These are phyloP conservation scores for Penicillium bovifimosum DNA, from an alignment of 495 filamentous ascomycete species.

Conservation along the genomic window DNA sequence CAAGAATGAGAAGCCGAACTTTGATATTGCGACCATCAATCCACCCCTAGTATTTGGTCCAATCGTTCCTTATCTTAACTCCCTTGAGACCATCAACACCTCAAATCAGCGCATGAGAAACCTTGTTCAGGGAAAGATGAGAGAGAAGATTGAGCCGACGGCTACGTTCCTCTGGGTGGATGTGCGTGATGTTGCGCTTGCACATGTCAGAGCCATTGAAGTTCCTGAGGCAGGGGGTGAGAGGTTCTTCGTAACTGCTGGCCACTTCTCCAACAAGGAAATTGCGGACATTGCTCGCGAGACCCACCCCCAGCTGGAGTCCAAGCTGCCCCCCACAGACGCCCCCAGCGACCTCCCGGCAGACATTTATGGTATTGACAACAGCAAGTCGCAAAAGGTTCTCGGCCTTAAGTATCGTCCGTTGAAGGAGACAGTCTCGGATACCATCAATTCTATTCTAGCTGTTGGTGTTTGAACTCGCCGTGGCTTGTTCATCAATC, in stretches of 20 bases:
- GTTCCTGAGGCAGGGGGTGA: conserved; percentile 60
- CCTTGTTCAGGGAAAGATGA: conserved; percentile 59
- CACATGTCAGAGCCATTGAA: conserved; percentile 68
- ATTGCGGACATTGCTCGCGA: conserved; percentile 60
- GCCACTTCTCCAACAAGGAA: conserved; percentile 60
- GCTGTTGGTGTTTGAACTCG: conserved; percentile 35
- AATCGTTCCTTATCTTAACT: conserved; percentile 59
- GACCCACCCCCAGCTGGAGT: conserved; percentile 58
- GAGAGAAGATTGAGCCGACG: conserved; percentile 54
- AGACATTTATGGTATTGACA: conserved; percentile 45
- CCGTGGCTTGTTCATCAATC: background rate
- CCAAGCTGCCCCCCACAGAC: conserved; percentile 52
- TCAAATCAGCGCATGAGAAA: conserved; percentile 54
- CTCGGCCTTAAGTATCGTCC: conserved; percentile 53
- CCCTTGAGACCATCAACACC: conserved; percentile 62
- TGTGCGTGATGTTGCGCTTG: conserved; percentile 64
- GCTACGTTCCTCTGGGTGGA: conserved; percentile 58
- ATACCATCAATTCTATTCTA: conserved; percentile 51
- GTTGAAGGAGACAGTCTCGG: conserved; percentile 51
- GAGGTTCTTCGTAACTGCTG: conserved; percentile 63
- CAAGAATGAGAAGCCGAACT: conserved; percentile 71
- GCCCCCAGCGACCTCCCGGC: conserved; percentile 32
- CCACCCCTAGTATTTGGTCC: conserved; percentile 70
- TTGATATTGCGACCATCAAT: conserved; percentile 68
- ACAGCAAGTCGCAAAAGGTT: conserved; percentile 48